These are phyloP conservation scores for Zygosaccharomyces bisporus DNA, from an alignment of 805 yeast genomes.

Conservation along the genomic window DNA sequence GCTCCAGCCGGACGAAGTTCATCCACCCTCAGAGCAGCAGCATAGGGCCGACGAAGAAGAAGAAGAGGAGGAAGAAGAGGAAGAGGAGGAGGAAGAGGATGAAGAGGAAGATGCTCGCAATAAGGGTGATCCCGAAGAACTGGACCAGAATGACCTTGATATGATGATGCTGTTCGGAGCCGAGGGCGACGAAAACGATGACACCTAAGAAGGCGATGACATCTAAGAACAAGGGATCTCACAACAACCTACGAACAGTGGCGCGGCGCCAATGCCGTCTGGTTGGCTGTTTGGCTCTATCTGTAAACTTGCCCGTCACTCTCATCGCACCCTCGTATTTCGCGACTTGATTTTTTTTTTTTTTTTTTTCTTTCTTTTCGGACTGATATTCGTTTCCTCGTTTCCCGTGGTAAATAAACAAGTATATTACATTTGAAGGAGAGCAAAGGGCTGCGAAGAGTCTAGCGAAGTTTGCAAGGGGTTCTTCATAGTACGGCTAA, in stretches of 20 bases:
- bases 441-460: conserved; percentile 3
- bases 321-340: background rate
- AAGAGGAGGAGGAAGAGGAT: conserved; percentile 33
- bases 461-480: background rate
- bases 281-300: too few species aligned
- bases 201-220: background rate
- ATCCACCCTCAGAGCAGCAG: conserved; percentile 21
- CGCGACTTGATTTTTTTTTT: conserved; percentile 4
- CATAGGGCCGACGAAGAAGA: conserved; percentile 36
- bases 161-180: conserved; percentile 40
- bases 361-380: conserved; percentile 1
- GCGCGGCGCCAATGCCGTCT: too few species aligned
- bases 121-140: conserved; percentile 18
- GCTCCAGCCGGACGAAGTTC: conserved; percentile 16
- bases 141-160: conserved; percentile 37
- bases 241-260: too few species aligned
- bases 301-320: background rate
- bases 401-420: conserved; percentile 5
- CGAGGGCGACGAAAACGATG: conserved; percentile 30
- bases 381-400: background rate
- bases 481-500: background rate
- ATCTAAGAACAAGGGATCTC: too few species aligned
- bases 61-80: conserved; percentile 26
- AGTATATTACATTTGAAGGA: conserved; percentile 4
- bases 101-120: conserved; percentile 17